Conservation (phyloP, 2,329 filamentous ascomycete genomes). For the Fusarium palustre region DNA sequence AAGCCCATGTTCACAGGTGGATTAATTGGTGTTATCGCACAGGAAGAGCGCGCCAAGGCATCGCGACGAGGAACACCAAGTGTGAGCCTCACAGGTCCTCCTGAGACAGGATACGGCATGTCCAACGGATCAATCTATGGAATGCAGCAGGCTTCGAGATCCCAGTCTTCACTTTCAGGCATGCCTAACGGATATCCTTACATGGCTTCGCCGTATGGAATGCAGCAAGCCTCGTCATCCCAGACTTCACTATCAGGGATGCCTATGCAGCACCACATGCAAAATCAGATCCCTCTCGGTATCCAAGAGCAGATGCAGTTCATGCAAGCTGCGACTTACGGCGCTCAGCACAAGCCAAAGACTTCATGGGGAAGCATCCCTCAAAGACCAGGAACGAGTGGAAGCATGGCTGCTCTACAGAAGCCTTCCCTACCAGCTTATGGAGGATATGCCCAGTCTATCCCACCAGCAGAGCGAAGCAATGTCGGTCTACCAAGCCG, state of each 20-base stretch:
- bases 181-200: background rate
- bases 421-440: conserved; percentile 21
- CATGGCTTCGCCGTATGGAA: conserved; percentile 18
- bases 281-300: conserved; percentile 14
- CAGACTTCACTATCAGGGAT: background rate
- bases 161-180: background rate
- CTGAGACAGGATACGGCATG: conserved; percentile 1
- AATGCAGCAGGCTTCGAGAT: conserved; percentile 10
- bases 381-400: background rate
- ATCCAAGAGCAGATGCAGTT: conserved; percentile 27
- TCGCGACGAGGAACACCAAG: conserved; percentile 24
- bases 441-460: conserved; percentile 21
- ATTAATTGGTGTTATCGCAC: conserved; percentile 29
- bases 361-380: conserved; percentile 4
- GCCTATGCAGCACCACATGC: conserved; percentile 13
- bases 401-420: background rate
- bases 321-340: conserved; percentile 1
- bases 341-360: background rate
- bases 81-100: conserved; percentile 6
- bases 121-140: conserved; percentile 8
- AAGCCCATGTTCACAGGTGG: conserved; percentile 30
- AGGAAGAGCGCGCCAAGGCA: conserved; percentile 32
- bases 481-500: conserved; percentile 29
- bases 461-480: conserved; percentile 26
- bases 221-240: conserved; percentile 11